Evolutionary conservation across 1,284 basidiomycete genomes (phyloP).

Genomic region (Cerrena zonata): DNA sequence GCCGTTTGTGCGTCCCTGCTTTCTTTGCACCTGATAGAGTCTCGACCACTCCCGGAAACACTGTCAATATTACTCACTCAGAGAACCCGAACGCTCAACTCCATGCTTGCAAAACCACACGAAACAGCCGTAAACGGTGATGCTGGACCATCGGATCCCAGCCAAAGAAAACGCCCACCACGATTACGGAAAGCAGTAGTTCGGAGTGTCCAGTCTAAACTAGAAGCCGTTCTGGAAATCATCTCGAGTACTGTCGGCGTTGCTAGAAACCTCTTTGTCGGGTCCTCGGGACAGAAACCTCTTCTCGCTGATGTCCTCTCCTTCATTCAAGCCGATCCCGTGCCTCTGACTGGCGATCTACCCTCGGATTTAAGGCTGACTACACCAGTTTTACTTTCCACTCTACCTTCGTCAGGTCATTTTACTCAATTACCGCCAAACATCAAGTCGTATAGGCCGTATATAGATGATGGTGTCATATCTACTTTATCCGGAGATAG

Average conservation of each 20-base stretch:
- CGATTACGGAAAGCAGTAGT: constrained; percentile 30
- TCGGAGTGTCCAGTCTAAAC: constrained; percentile 46
- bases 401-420: constrained; percentile 68
- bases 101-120: constrained; percentile 31
- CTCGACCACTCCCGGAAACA: constrained; percentile 68
- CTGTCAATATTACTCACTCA: constrained; percentile 67
- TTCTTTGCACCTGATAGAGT: constrained; percentile 79
- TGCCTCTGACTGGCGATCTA: constrained; percentile 26
- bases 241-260: constrained; percentile 52
- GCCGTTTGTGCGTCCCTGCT: constrained; percentile 71
- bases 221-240: constrained; percentile 45
- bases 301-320: constrained; percentile 51
- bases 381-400: constrained; percentile 54
- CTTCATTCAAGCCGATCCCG: constrained; percentile 50
- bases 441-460: constrained; percentile 66
- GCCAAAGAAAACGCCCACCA: neutral
- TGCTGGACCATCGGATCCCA: constrained; percentile 15
- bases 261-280: constrained; percentile 49
- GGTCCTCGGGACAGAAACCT: constrained; percentile 29
- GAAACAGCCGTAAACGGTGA: constrained; percentile 33
- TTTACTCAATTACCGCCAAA: constrained; percentile 59
- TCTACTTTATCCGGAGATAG: constrained; percentile 35
- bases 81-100: constrained; percentile 59
- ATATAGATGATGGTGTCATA: constrained; percentile 58
- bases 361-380: constrained; percentile 55